Evolutionary conservation across 2,329 filamentous ascomycete species (phyloP), one percentile per base, ranked within the genome.

Genomic region (Ophiocordyceps camponoti-leonardi): DNA sequence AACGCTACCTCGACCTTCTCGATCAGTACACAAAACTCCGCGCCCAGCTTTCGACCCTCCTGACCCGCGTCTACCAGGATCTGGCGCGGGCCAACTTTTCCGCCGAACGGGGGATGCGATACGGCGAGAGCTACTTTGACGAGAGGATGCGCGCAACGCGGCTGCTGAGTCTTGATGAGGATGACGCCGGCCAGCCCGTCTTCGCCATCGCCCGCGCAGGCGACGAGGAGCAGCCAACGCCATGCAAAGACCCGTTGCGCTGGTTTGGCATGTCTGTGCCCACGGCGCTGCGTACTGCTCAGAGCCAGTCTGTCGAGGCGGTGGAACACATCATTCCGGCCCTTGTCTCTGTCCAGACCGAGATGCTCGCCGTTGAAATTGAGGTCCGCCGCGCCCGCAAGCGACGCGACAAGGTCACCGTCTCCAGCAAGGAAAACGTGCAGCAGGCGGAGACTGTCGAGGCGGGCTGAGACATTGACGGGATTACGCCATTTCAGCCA

Each of bases 81-180:
- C 67, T 88, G 39, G 80, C 83, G n/a, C 74, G 83, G 47, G 83
- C 84, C 49, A 86, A 87, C 62, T 87, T 85, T 61, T 67, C 74
- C 26, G 76, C 75, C n/a, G 69, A 76, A 56, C 67, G 74, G 13
- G 73, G 79, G 30, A 59, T 76, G 49, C 68, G 76, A 40, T 87
- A 82, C 57, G 83, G 82, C 3, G 71, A 68, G 50, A 79, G 85
- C 53, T 73, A 75, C 55, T 90, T 84, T 57, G 82, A 88, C 59
- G 73, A 77, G 51, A 72, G 83, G 42, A 85, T 86, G 77, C 77
- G 77, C 56, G 80, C 81, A 3, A 61, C 60, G 20, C 63, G 73
- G 45, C 59, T 61, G 45, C 52, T 80, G 28, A 44, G 43, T 10
- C 53, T 59, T 8, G 31, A 46, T 4, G 47, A 48, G 18, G 47